Conservation (phyloP, 2,329 filamentous ascomycete species). For the Scedosporium apiospermum region DNA sequence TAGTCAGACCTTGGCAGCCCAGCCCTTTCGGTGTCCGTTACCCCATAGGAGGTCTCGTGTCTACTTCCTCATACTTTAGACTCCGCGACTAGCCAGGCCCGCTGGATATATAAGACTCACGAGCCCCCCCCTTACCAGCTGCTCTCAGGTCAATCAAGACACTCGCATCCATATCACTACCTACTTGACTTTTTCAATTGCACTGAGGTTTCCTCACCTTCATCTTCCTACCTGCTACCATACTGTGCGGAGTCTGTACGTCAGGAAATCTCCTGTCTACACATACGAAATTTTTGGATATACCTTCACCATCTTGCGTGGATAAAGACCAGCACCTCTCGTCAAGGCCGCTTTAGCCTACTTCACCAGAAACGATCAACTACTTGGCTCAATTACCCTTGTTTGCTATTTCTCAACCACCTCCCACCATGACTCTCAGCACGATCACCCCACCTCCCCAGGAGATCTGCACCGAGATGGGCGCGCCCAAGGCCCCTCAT, state of each 20-base stretch:
- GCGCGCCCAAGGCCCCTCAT: slow-evolving; percentile 4
- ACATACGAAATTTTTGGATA: no score
- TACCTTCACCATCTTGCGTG: no score
- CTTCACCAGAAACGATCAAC: no score
- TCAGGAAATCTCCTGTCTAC: no score
- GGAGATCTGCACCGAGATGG: background rate
- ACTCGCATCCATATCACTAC: background rate
- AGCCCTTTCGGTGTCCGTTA: background rate
- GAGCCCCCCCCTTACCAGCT: background rate
- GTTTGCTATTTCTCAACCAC: background rate
- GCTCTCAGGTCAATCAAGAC: background rate
- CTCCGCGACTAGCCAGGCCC: background rate
- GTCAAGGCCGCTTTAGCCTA: no score
- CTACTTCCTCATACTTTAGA: background rate
- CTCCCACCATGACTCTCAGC: background rate
- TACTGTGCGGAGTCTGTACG: background rate
- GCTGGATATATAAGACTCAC: background rate
- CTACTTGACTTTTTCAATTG: background rate
- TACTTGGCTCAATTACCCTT: no score
- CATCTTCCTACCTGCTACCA: background rate
- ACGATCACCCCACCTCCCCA: slow-evolving; percentile 3
- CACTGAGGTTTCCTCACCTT: background rate
- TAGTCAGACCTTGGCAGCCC: background rate
- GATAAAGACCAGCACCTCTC: no score
- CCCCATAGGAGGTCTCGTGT: background rate